phyloP scores from a whole-genome alignment of 352 stramenopile genomes.

The Globisporangium camurandrum region DNA sequence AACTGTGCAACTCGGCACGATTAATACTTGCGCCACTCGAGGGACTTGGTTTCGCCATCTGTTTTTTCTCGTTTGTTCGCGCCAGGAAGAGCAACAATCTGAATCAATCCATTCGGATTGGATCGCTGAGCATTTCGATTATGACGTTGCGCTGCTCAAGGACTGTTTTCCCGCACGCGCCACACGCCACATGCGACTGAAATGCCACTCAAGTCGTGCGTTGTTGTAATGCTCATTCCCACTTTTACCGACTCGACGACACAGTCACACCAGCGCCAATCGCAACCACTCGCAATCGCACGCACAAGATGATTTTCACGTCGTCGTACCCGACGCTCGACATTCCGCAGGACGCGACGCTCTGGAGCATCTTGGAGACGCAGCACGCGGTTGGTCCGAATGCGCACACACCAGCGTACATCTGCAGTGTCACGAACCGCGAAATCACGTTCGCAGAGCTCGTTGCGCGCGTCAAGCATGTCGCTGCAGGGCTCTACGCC shows the following conservation, averaged over 20 bases:
- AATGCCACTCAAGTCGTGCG: not conserved
- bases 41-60: not conserved
- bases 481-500: conserved; percentile 28
- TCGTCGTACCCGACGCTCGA: conserved; percentile 18
- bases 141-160: not conserved
- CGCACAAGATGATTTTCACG: conserved; percentile 24
- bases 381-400: conserved; percentile 14
- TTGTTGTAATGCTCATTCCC: not conserved
- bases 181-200: not conserved
- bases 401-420: conserved; percentile 20
- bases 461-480: conserved; percentile 10
- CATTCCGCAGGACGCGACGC: conserved; percentile 21
- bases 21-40: not conserved
- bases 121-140: not conserved
- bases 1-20: no score
- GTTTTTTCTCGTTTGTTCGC: not conserved
- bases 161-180: no score
- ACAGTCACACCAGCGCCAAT: not conserved
- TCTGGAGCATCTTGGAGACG: conserved; percentile 33
- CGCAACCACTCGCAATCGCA: not conserved
- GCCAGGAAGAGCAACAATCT: not conserved
- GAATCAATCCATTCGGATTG: not conserved
- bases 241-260: not conserved
- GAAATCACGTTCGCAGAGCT: conserved; percentile 28
- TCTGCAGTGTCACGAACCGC: conserved; percentile 34